A percentile compares a stretch with the other conserved stretches of the same genome.
Conservation (phyloP, 225 moss, liverwort and hornwort genomes). For the Neckera pumila region DNA sequence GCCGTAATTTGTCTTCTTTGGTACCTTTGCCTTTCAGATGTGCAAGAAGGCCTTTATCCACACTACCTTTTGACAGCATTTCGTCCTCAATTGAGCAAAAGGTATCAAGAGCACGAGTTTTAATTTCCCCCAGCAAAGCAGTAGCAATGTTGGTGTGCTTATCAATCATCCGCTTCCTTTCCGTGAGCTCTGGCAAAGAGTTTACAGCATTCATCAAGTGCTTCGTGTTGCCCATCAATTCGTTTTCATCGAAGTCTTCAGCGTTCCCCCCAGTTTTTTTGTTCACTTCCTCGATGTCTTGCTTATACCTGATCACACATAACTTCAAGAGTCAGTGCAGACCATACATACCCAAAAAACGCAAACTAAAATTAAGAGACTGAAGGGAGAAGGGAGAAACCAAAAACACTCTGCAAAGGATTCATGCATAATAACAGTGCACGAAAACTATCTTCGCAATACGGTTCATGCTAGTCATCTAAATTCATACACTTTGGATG, state of each 20-base stretch:
- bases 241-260: constrained; percentile 78
- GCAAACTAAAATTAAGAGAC: background rate
- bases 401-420: background rate
- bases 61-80: constrained; percentile 69
- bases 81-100: constrained; percentile 82
- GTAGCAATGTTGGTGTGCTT: constrained; percentile 94
- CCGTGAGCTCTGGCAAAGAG: constrained; percentile 89
- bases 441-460: background rate
- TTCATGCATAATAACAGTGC: background rate
- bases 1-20: constrained; percentile 78
- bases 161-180: constrained; percentile 88
- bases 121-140: constrained; percentile 82
- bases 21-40: constrained; percentile 73
- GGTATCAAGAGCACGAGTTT: constrained; percentile 65
- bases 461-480: background rate
- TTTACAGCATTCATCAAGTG: constrained; percentile 88
- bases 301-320: constrained; percentile 57
- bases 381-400: background rate
- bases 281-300: constrained; percentile 87
- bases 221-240: constrained; percentile 86
- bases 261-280: constrained; percentile 62
- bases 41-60: constrained; percentile 53
- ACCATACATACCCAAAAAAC: background rate
- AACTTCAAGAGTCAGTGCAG: background rate
- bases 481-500: background rate